Evolutionary conservation across 495 filamentous ascomycete genomes (phyloP).

Genomic region (Neurospora sp.): DNA sequence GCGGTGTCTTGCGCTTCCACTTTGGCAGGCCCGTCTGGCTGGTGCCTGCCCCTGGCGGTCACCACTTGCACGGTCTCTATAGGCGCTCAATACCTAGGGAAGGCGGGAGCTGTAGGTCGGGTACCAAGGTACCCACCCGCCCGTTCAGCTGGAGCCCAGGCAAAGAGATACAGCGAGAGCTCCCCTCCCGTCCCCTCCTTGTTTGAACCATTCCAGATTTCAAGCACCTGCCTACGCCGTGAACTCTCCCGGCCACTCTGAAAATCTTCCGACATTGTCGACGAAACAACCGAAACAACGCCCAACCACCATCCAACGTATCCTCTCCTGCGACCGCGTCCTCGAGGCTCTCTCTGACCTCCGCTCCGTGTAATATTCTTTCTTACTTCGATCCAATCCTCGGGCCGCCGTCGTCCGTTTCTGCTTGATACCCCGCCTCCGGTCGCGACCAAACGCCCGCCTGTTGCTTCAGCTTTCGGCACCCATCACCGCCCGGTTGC

Average conservation of each 20-base stretch:
- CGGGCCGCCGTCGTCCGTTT: neutral
- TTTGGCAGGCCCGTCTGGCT: neutral
- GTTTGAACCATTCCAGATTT: neutral
- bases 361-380: conserved; percentile 6
- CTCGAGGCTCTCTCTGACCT: neutral
- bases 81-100: neutral
- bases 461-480: neutral
- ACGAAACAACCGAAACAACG: neutral
- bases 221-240: neutral
- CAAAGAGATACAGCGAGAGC: neutral
- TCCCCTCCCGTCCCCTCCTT: neutral
- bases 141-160: neutral
- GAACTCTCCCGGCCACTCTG: neutral
- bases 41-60: neutral
- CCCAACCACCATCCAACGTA: conserved; percentile 1
- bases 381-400: neutral
- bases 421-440: neutral
- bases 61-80: neutral
- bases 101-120: neutral
- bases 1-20: neutral
- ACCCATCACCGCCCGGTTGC: neutral
- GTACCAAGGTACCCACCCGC: neutral
- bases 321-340: neutral
- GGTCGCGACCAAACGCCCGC: neutral
- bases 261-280: conserved; percentile 6